phyloP scores from a whole-genome alignment of 1,139 yeast species.

The Geotrichum candidum region DNA sequence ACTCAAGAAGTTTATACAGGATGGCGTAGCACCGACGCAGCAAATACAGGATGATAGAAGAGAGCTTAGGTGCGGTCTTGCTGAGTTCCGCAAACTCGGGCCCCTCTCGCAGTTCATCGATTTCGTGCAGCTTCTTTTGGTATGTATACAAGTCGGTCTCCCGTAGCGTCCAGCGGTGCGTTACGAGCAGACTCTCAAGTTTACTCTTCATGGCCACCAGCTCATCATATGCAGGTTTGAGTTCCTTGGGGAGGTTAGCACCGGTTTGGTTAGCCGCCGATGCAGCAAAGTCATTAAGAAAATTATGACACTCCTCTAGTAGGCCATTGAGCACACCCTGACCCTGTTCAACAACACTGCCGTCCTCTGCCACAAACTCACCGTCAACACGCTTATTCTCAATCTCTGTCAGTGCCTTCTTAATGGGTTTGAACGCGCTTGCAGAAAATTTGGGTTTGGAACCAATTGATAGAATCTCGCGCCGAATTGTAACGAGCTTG shows the following conservation, averaged over 20 bases:
- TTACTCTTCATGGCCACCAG: constrained; percentile 62
- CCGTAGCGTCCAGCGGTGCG: constrained; percentile 94
- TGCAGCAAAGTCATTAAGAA: constrained; percentile 63
- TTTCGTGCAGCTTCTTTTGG: constrained; percentile 63
- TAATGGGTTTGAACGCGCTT: constrained; percentile 34
- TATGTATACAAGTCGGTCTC: constrained; percentile 86
- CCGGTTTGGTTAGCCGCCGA: constrained; percentile 41
- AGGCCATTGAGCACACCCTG: constrained; percentile 47
- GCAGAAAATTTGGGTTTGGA: constrained; percentile 38
- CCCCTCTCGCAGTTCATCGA: constrained; percentile 56
- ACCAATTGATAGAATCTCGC: constrained; percentile 47
- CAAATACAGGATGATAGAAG: constrained; percentile 66
- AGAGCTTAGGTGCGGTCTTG: constrained; percentile 40
- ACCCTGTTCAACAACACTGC: constrained; percentile 36
- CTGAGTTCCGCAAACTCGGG: constrained; percentile 47
- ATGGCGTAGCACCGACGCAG: constrained; percentile 85
- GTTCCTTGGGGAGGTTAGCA: constrained; percentile 43
- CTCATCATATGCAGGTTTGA: constrained; percentile 47
- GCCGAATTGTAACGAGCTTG: constrained; percentile 45
- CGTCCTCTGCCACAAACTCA: constrained; percentile 35
- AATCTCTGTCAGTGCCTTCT: constrained; percentile 39
- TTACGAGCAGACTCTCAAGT: constrained; percentile 73
- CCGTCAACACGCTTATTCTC: constrained; percentile 45
- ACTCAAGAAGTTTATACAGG: constrained; percentile 79
- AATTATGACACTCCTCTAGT: constrained; percentile 73